Evolutionary conservation across 2,329 filamentous ascomycete species (phyloP), one percentile per base, ranked within the genome.

Genomic region (Neocucurbitaria cava): DNA sequence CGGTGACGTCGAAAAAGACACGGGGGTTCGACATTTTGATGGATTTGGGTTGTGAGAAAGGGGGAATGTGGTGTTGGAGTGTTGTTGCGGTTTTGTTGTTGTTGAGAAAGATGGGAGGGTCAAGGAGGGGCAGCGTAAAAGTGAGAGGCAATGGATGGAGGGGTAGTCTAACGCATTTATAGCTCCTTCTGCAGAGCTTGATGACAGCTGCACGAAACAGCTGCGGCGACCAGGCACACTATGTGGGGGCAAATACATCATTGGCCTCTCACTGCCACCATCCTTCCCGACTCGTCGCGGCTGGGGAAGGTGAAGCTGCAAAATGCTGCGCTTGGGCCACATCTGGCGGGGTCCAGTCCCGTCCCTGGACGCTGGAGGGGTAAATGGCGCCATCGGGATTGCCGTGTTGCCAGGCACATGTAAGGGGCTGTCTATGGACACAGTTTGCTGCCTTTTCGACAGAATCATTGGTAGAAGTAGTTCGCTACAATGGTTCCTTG

Each of bases 1-100:
- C 89, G 62, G 87, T 83, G 76, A 98, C 87, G 81, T 98, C 93
- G 78, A 99, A 97, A 82, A 89, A 99, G 80, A 96, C 93, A 68
- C 89, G 87, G 75, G 87, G 87, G 73, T 69, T 69, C 20, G 65
- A 57, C 65, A 69, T 69, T 51, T 46, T 69, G 65, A 63, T 67
- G 56, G 54, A 56, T 33, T 43, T 56, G 54, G n/a, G 43, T 13
- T 52, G 49, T 53, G 55, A 43, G 50, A 9, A 49, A 33, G 33
- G 57, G 35, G 17, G 17, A 49, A 39, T 53, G 56, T 59, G 58
- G 40, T 49, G 54, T n/a, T 53, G 28, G 53, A 54, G 53, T 62
- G 56, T 56, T 56, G 48, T 46, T 33, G n/a, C n/a, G n/a, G n/a
- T n/a, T n/a, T n/a, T 62, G 56, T 56, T 56, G 48, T 46, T 33